These are phyloP conservation scores for Cercospora janseana DNA, from an alignment of 2,329 filamentous ascomycete genomes.

Conservation along the genomic window DNA sequence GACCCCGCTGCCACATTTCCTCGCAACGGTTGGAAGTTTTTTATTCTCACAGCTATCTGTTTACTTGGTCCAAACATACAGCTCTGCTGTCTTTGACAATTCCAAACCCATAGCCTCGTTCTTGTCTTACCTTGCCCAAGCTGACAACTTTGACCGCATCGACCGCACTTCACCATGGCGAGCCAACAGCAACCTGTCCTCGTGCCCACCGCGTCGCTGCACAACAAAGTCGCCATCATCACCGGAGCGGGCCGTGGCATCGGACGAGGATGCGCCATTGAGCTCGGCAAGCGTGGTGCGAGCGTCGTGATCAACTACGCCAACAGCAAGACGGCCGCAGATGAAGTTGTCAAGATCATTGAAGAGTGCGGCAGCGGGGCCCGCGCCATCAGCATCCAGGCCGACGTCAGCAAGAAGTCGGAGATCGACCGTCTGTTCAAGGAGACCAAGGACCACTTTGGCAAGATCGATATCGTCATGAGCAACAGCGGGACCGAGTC, in stretches of 20 bases:
- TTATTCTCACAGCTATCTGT: neutral
- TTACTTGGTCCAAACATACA: neutral
- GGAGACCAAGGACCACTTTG: slow-evolving; percentile 43
- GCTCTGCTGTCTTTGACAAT: neutral
- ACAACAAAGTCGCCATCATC: slow-evolving; percentile 58
- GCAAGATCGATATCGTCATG: slow-evolving; percentile 52
- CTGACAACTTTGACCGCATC: neutral
- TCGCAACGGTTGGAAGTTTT: neutral
- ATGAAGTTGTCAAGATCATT: slow-evolving; percentile 51
- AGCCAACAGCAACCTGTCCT: slow-evolving; percentile 34
- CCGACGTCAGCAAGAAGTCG: slow-evolving; percentile 54
- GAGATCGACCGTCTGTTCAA: slow-evolving; percentile 60
- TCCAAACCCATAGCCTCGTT: neutral
- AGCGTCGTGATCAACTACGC: slow-evolving; percentile 66
- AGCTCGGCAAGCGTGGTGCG: slow-evolving; percentile 64
- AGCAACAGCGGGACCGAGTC: slow-evolving; percentile 60
- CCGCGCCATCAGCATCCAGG: slow-evolving; percentile 58
- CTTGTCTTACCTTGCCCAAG: no score
- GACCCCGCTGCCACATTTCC: neutral
- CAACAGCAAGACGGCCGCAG: slow-evolving; percentile 50
- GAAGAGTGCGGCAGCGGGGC: slow-evolving; percentile 48
- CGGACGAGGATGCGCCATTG: slow-evolving; percentile 63
- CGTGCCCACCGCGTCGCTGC: slow-evolving; percentile 51
- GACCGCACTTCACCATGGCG: slow-evolving; percentile 7
- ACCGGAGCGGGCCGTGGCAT: slow-evolving; percentile 67